Conservation (phyloP, 2,329 filamentous ascomycete species). For the Cladophialophora exuberans region DNA sequence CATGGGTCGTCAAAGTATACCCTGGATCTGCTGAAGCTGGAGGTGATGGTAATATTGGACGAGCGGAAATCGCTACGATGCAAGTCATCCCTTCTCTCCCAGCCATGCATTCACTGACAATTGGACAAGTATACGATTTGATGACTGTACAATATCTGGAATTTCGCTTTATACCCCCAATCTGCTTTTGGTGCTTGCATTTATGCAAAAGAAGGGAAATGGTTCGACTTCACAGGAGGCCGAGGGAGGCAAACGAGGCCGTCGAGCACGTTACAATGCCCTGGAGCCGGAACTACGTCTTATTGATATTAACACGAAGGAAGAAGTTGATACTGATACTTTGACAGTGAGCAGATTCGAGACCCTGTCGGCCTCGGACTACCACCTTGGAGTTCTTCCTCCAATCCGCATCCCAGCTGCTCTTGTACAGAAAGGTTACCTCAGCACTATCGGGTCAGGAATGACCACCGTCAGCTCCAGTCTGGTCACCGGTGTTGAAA, state of each 20-base stretch:
- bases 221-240: constrained; percentile 62
- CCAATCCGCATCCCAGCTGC: constrained; percentile 70
- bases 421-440: constrained; percentile 68
- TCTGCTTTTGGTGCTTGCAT: constrained; percentile 87
- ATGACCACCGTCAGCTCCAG: constrained; percentile 31
- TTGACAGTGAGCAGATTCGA: constrained; percentile 86
- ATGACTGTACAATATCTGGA: constrained; percentile 97
- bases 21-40: constrained; percentile 70
- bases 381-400: constrained; percentile 83
- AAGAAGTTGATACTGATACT: constrained; percentile 84
- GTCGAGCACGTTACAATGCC: constrained; percentile 72
- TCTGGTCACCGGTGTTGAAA: constrained; percentile 44
- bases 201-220: constrained; percentile 74
- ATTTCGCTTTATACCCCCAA: constrained; percentile 95
- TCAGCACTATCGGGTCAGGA: constrained; percentile 70
- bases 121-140: constrained; percentile 69
- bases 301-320: constrained; percentile 81
- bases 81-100: constrained; percentile 53
- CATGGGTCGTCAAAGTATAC: constrained; percentile 93
- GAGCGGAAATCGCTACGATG: constrained; percentile 91
- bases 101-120: constrained; percentile 36
- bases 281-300: constrained; percentile 85
- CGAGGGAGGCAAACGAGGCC: constrained; percentile 34
- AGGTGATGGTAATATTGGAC: constrained; percentile 73
- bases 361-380: constrained; percentile 82